Percentiles rank a stretch among this genome's conserved stretches.
Conservation (phyloP, 1,284 basidiomycete species). For the Apiotrichum mycotoxinovorans region DNA sequence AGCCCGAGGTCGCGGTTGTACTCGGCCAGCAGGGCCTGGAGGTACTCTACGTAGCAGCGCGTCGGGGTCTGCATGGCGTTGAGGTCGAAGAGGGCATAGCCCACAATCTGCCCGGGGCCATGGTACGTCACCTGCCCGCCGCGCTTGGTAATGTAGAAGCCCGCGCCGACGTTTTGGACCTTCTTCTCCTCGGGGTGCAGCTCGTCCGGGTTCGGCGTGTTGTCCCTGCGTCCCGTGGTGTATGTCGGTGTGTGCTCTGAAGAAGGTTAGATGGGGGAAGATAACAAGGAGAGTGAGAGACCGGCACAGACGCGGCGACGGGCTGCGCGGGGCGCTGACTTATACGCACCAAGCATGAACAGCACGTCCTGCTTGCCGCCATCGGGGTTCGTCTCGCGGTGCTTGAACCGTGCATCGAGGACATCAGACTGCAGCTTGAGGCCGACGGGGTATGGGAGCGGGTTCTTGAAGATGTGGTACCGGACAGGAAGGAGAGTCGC, state of each 20-base stretch:
- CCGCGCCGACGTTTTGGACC: conserved; percentile 72
- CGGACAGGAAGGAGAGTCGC: conserved; percentile 58
- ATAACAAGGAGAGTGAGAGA: no score
- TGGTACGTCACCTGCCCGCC: conserved; percentile 97
- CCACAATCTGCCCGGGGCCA: conserved; percentile 94
- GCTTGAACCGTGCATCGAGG: conserved; percentile 59
- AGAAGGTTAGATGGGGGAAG: no score
- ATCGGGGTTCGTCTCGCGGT: conserved; percentile 26
- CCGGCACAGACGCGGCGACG: no score
- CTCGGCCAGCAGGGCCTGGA: conserved; percentile 48
- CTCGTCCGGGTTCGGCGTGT: conserved; percentile 53
- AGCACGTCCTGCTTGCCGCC: conserved; percentile 52
- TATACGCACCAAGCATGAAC: conserved; percentile 50
- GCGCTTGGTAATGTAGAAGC: conserved; percentile 76
- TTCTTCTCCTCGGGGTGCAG: conserved; percentile 64
- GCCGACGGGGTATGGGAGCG: conserved; percentile 67
- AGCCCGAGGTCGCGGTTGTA: conserved; percentile 35
- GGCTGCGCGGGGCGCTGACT: no score
- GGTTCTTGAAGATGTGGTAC: conserved; percentile 69
- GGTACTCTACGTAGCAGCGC: conserved; percentile 53
- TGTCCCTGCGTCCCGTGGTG: conserved; percentile 82
- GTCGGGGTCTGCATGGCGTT: conserved; percentile 55
- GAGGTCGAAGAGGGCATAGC: conserved; percentile 89
- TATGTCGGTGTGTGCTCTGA: conserved; percentile 86
- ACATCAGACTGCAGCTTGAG: conserved; percentile 68